Percentiles rank a stretch among this genome's conserved stretches.
phyloP scores from a whole-genome alignment of 371 early-diverging fungal genomes.

The Polyrhizophydium stewartii region DNA sequence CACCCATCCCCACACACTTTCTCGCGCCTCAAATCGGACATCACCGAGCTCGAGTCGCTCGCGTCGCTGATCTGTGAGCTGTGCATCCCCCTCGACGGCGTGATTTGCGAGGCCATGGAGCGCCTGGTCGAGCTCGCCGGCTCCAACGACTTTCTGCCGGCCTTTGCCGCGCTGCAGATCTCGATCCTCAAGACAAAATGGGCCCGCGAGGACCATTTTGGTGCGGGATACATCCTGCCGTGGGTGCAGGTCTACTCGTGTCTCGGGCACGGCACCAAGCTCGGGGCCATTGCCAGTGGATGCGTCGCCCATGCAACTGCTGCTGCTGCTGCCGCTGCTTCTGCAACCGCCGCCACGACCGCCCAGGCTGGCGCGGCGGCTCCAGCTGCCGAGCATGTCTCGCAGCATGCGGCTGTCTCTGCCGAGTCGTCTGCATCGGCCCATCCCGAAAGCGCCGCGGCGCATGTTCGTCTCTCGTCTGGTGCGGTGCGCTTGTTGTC shows the following conservation, averaged over 20 bases:
- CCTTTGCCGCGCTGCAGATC: constrained; percentile 13
- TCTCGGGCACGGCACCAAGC: background rate
- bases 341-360: no score
- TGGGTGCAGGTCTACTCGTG: constrained; percentile 9
- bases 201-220: constrained; percentile 14
- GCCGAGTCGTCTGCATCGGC: no score
- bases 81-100: constrained; percentile 11
- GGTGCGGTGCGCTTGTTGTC: no score
- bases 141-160: constrained; percentile 21
- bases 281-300: background rate
- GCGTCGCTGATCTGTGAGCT: constrained; percentile 19
- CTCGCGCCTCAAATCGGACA: constrained; percentile 19
- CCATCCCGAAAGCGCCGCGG: no score
- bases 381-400: no score
- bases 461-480: no score
- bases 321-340: no score
- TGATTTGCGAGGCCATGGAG: constrained; percentile 22
- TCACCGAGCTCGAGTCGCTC: constrained; percentile 23
- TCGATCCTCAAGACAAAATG: constrained; percentile 11
- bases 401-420: no score
- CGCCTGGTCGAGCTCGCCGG: constrained; percentile 30
- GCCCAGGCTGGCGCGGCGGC: no score
- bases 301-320: no score
- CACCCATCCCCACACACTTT: constrained; percentile 4
- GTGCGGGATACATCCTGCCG: constrained; percentile 21